phyloP scores from a whole-genome alignment of 352 stramenopile species.

The Globisporangium barbulae region DNA sequence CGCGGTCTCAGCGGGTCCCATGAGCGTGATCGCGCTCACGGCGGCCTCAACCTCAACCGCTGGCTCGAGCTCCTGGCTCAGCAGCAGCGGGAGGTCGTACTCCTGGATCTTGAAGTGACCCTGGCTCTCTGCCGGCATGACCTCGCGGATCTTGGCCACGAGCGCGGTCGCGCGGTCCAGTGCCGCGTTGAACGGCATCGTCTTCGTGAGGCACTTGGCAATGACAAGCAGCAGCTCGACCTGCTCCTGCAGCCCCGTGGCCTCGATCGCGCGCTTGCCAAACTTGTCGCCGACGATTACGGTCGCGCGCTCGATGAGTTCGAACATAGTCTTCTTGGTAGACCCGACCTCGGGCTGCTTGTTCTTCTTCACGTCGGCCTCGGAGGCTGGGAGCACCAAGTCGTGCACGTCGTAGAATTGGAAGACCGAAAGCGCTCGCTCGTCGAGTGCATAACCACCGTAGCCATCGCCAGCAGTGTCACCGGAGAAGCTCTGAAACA shows the following conservation, averaged over 20 bases:
- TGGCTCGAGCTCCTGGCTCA: slow-evolving; percentile 26
- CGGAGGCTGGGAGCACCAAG: slow-evolving; percentile 27
- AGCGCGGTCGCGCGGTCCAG: slow-evolving; percentile 33
- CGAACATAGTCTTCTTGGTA: slow-evolving; percentile 50
- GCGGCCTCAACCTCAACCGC: slow-evolving; percentile 23
- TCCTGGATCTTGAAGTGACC: slow-evolving; percentile 53
- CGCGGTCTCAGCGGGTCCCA: slow-evolving; percentile 52
- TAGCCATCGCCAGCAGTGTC: background rate
- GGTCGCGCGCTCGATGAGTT: slow-evolving; percentile 54
- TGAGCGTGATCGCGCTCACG: slow-evolving; percentile 63
- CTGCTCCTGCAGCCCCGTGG: slow-evolving; percentile 42
- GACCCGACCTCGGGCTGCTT: slow-evolving; percentile 29
- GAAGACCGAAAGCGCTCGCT: slow-evolving; percentile 35
- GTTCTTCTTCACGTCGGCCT: slow-evolving; percentile 32
- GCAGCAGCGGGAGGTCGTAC: slow-evolving; percentile 26
- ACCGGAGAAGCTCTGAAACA: slow-evolving; percentile 29
- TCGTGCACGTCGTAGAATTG: slow-evolving; percentile 49
- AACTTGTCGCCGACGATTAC: slow-evolving; percentile 55
- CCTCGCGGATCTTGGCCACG: slow-evolving; percentile 37
- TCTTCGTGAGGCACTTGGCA: slow-evolving; percentile 47
- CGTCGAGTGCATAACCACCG: background rate
- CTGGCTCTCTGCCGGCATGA: slow-evolving; percentile 45
- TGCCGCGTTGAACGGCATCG: slow-evolving; percentile 42
- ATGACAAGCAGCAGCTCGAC: slow-evolving; percentile 60
- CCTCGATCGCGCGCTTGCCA: slow-evolving; percentile 54